phyloP scores from a whole-genome alignment of 2,329 filamentous ascomycete species.

The Colletotrichum orbiculare region DNA sequence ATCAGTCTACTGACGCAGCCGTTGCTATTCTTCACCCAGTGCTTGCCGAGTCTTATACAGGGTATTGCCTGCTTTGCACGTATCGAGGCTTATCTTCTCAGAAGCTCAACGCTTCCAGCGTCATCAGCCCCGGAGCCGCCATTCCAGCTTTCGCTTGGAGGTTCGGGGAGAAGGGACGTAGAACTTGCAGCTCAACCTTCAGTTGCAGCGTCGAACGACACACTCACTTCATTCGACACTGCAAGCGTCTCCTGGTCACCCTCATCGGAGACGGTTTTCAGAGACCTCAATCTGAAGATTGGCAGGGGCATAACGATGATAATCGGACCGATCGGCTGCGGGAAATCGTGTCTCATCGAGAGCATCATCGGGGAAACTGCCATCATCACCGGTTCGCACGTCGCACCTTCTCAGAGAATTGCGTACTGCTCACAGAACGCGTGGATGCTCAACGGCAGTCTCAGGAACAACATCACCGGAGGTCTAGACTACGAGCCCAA shows the following conservation, averaged over 20 bases:
- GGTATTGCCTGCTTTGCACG: slow-evolving; percentile 15
- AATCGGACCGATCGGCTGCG: slow-evolving; percentile 19
- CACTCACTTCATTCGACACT: neutral
- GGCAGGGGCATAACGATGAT: slow-evolving; percentile 14
- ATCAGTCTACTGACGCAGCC: slow-evolving; percentile 39
- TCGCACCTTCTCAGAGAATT: neutral
- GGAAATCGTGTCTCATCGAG: slow-evolving; percentile 20
- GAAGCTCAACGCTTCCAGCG: neutral
- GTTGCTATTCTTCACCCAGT: slow-evolving; percentile 20
- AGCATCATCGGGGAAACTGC: slow-evolving; percentile 23
- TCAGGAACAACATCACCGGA: slow-evolving; percentile 26
- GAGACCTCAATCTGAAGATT: neutral
- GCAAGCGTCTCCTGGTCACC: slow-evolving; percentile 32
- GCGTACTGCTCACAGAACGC: slow-evolving; percentile 28
- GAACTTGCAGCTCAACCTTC: neutral
- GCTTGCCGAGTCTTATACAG: slow-evolving; percentile 10
- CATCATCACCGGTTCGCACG: neutral
- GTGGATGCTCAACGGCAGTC: slow-evolving; percentile 24
- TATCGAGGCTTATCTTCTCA: slow-evolving; percentile 13
- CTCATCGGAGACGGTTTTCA: neutral
- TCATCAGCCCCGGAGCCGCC: no score
- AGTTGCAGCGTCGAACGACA: neutral
- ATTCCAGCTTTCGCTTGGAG: neutral
- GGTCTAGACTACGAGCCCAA: neutral
- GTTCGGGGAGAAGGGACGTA: neutral